Evolutionary conservation across 1,284 basidiomycete genomes (phyloP).

Genomic region (Marasmius sp.): DNA sequence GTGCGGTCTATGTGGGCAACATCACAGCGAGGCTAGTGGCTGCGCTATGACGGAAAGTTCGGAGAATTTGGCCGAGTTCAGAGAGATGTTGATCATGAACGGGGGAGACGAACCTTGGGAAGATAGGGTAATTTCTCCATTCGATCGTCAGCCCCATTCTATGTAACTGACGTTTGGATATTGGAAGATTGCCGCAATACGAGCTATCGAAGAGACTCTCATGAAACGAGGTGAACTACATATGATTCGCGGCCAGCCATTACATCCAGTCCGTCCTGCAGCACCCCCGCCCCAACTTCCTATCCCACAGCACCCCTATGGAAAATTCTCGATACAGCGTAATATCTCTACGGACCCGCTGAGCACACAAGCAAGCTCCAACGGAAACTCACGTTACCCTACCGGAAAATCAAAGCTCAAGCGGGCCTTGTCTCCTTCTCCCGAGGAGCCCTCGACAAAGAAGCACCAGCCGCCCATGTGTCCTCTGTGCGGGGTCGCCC

Average conservation of each 20-base stretch:
- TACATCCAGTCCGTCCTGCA: constrained; percentile 2
- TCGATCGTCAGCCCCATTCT: neutral
- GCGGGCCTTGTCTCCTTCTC: neutral
- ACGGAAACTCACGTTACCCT: too few species aligned
- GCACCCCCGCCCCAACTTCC: neutral
- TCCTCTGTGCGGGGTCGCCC: neutral
- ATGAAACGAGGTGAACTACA: constrained; percentile 1
- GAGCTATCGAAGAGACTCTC: constrained; percentile 9
- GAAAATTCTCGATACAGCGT: too few species aligned
- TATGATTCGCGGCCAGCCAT: constrained; percentile 4
- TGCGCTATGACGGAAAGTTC: constrained; percentile 68
- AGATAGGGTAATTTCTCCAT: constrained; percentile 48
- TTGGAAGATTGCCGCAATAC: constrained; percentile 3
- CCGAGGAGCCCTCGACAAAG: neutral
- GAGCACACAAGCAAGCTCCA: too few species aligned
- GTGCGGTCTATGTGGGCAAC: constrained; percentile 65
- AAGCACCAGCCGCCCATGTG: neutral
- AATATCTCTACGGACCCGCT: too few species aligned
- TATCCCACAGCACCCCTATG: neutral
- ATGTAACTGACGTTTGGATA: neutral
- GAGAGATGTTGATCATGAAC: constrained; percentile 61
- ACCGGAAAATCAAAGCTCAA: neutral
- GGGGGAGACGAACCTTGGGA: constrained; percentile 63
- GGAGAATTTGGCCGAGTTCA: constrained; percentile 65
- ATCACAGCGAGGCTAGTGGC: constrained; percentile 45